phyloP scores from a whole-genome alignment of 1,139 yeast genomes.

The Taiozyma sp. region DNA sequence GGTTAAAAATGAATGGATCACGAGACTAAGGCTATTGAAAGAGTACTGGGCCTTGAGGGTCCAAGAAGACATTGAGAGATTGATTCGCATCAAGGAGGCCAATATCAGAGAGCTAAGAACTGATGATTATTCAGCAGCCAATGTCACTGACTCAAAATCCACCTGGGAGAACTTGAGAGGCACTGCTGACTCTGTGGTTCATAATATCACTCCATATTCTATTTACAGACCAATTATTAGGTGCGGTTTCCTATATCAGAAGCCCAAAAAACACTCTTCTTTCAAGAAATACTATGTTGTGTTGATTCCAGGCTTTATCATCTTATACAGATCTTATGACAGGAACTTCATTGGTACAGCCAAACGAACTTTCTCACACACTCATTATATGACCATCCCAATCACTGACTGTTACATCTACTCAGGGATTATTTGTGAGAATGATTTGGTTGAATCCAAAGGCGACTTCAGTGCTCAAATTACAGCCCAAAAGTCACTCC shows the following conservation, averaged over 20 bases:
- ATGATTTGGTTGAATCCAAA: slow-evolving; percentile 49
- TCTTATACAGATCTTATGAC: slow-evolving; percentile 44
- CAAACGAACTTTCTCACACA: slow-evolving; percentile 38
- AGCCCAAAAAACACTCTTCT: slow-evolving; percentile 60
- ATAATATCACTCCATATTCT: slow-evolving; percentile 52
- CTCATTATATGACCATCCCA: slow-evolving; percentile 52
- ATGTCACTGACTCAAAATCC: slow-evolving; percentile 39
- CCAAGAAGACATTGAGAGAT: slow-evolving; percentile 35
- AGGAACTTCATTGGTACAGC: slow-evolving; percentile 39
- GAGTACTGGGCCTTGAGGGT: slow-evolving; percentile 56
- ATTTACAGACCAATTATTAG: slow-evolving; percentile 52
- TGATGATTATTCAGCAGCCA: slow-evolving; percentile 54
- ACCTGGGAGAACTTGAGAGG: slow-evolving; percentile 55
- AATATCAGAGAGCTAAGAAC: slow-evolving; percentile 46
- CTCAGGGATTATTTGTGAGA: slow-evolving; percentile 57
- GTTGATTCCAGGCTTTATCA: slow-evolving; percentile 62
- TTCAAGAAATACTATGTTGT: slow-evolving; percentile 59
- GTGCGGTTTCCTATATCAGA: slow-evolving; percentile 63
- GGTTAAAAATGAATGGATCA: slow-evolving; percentile 64
- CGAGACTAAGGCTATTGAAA: slow-evolving; percentile 37
- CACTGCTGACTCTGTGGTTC: slow-evolving; percentile 44
- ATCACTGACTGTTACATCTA: slow-evolving; percentile 66
- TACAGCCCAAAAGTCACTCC: slow-evolving; percentile 55
- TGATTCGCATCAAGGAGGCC: slow-evolving; percentile 34
- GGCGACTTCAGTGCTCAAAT: slow-evolving; percentile 38